These are phyloP conservation scores for Hyphopichia wangnamkhiaoensis DNA, from an alignment of 1,139 yeast species.

Conservation along the genomic window DNA sequence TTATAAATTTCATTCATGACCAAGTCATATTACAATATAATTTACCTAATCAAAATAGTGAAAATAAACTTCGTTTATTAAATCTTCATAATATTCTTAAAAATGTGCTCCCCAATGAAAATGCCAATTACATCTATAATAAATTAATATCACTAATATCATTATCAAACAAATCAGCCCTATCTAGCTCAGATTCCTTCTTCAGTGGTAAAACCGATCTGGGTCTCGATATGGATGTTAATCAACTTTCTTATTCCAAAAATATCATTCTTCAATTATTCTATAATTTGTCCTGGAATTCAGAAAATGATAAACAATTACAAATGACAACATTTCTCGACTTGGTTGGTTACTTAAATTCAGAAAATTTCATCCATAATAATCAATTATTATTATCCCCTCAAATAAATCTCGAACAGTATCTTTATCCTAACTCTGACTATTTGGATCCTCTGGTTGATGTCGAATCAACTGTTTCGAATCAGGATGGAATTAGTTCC, in stretches of 20 bases:
- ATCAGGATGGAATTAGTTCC: neutral
- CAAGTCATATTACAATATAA: slow-evolving; percentile 8
- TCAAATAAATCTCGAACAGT: slow-evolving; percentile 16
- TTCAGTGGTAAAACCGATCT: neutral
- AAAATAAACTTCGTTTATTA: slow-evolving; percentile 3
- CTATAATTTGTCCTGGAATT: slow-evolving; percentile 17
- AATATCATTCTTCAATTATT: slow-evolving; percentile 19
- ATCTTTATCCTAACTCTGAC: slow-evolving; percentile 15
- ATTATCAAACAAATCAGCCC: slow-evolving; percentile 5
- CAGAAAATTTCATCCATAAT: slow-evolving; percentile 16
- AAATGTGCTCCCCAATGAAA: slow-evolving; percentile 12
- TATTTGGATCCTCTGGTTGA: slow-evolving; percentile 24
- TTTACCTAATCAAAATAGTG: neutral
- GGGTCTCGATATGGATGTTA: neutral
- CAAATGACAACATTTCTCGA: slow-evolving; percentile 20
- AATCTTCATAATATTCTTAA: slow-evolving; percentile 7
- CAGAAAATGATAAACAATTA: slow-evolving; percentile 3
- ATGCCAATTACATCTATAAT: slow-evolving; percentile 11
- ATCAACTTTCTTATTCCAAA: slow-evolving; percentile 11
- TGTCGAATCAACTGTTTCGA: neutral
- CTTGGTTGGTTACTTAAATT: slow-evolving; percentile 24
- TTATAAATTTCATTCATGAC: slow-evolving; percentile 10
- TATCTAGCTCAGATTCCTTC: neutral
- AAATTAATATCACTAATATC: slow-evolving; percentile 13
- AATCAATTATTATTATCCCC: slow-evolving; percentile 17